These are phyloP conservation scores for Aspergillus sclerotioniger DNA, from an alignment of 495 filamentous ascomycete genomes.

Conservation along the genomic window DNA sequence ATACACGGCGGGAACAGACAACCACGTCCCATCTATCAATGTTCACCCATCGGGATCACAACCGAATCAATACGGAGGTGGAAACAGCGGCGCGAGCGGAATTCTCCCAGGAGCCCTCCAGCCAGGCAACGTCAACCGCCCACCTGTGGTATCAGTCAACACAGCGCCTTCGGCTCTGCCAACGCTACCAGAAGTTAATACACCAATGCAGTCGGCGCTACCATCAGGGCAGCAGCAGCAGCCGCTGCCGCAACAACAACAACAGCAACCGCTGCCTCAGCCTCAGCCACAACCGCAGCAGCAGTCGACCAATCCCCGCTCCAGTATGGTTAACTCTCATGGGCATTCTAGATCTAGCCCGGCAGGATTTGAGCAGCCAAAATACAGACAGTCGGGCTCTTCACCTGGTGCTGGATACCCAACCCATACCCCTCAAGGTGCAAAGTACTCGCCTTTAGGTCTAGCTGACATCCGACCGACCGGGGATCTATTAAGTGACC, in stretches of 20 bases:
- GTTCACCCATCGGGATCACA: constrained; percentile 64
- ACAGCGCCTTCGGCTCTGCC: constrained; percentile 69
- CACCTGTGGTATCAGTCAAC: constrained; percentile 65
- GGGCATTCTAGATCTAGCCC: constrained; percentile 83
- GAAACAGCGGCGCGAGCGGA: constrained; percentile 32
- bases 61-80: constrained; percentile 51
- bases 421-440: constrained; percentile 68
- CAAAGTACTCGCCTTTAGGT: constrained; percentile 80
- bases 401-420: constrained; percentile 64
- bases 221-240: constrained; percentile 44
- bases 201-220: constrained; percentile 45
- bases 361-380: constrained; percentile 67
- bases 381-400: constrained; percentile 71
- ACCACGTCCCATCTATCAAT: constrained; percentile 58
- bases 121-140: constrained; percentile 60
- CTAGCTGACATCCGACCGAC: constrained; percentile 86
- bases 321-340: constrained; percentile 62
- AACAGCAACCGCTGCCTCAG: constrained; percentile 40
- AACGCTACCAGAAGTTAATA: constrained; percentile 62
- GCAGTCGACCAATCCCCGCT: constrained; percentile 66
- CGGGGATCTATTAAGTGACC: constrained; percentile 71
- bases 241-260: constrained; percentile 4
- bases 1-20: constrained; percentile 43
- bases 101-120: constrained; percentile 70
- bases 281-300: constrained; percentile 26